These are phyloP conservation scores for Lepiota venenata DNA, from an alignment of 768 basidiomycete species.

Conservation along the genomic window DNA sequence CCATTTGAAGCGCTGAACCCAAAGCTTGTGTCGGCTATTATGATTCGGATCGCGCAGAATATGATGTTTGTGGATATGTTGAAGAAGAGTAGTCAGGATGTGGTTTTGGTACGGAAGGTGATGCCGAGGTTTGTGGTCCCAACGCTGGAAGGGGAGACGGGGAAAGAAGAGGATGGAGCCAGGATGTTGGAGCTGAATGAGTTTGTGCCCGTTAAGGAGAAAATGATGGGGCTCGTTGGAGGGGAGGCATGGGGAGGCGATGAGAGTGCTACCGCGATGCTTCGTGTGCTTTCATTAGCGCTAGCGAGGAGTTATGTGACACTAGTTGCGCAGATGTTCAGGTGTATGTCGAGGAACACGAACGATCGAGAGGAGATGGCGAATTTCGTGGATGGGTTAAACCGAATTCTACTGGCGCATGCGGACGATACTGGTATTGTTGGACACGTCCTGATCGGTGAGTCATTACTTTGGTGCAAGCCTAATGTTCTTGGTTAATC, in stretches of 20 bases:
- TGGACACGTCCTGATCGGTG: slow-evolving; percentile 71
- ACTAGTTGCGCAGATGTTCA: slow-evolving; percentile 66
- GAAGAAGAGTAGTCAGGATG: slow-evolving; percentile 63
- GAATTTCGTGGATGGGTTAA: slow-evolving; percentile 65
- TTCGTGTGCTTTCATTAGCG: slow-evolving; percentile 39
- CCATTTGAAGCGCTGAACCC: slow-evolving; percentile 36
- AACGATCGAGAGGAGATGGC: slow-evolving; percentile 68
- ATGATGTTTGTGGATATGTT: slow-evolving; percentile 62
- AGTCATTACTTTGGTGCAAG: slow-evolving; percentile 16
- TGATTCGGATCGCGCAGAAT: slow-evolving; percentile 71
- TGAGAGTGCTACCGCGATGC: slow-evolving; percentile 27
- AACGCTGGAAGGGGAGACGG: slow-evolving; percentile 27
- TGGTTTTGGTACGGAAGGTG: slow-evolving; percentile 62
- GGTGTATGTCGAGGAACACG: slow-evolving; percentile 69
- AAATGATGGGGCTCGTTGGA: background rate
- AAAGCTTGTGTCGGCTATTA: slow-evolving; percentile 49
- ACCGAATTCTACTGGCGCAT: slow-evolving; percentile 63
- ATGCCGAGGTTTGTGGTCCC: slow-evolving; percentile 62
- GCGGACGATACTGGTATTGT: slow-evolving; percentile 74
- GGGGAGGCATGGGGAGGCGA: slow-evolving; percentile 14
- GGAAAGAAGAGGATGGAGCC: slow-evolving; percentile 4
- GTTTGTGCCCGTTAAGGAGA: slow-evolving; percentile 39
- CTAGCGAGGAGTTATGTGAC: slow-evolving; percentile 68
- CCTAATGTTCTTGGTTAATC: background rate
- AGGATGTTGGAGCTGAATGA: slow-evolving; percentile 40